Percentiles rank a stretch among this genome's conserved stretches.
Evolutionary conservation across 805 yeast genomes (phyloP).

Genomic region (Debaryomyces hansenii): DNA sequence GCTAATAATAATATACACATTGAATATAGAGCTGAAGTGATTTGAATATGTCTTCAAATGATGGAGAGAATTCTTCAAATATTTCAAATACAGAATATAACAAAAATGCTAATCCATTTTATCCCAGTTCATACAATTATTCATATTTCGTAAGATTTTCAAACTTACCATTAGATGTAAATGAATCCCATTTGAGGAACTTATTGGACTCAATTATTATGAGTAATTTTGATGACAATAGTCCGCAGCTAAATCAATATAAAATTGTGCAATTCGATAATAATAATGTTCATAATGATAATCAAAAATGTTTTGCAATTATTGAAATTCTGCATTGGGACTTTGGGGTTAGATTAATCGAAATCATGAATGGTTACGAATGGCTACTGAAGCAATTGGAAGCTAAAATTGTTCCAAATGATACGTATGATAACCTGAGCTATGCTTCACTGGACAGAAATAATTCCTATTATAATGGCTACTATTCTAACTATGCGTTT

Average conservation of each 20-base stretch:
- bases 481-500: constrained; percentile 1
- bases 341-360: constrained; percentile 8
- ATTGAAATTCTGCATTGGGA: constrained; percentile 5
- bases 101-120: constrained; percentile 21
- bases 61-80: background rate
- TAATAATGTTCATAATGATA: background rate
- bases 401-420: constrained; percentile 9
- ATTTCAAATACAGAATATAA: constrained; percentile 8
- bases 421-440: background rate
- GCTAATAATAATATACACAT: no score
- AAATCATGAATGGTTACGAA: constrained; percentile 23
- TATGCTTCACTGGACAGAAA: background rate
- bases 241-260: background rate
- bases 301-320: constrained; percentile 5
- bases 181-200: constrained; percentile 10
- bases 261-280: constrained; percentile 7
- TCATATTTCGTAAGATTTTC: constrained; percentile 6
- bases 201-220: constrained; percentile 15
- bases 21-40: no score
- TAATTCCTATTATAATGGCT: constrained; percentile 3
- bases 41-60: constrained; percentile 1
- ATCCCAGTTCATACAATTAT: constrained; percentile 10
- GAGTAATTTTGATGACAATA: constrained; percentile 8
- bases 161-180: constrained; percentile 13
- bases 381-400: constrained; percentile 20